phyloP scores from a whole-genome alignment of 805 yeast genomes.

The Diddensiella caesifluorescens region DNA sequence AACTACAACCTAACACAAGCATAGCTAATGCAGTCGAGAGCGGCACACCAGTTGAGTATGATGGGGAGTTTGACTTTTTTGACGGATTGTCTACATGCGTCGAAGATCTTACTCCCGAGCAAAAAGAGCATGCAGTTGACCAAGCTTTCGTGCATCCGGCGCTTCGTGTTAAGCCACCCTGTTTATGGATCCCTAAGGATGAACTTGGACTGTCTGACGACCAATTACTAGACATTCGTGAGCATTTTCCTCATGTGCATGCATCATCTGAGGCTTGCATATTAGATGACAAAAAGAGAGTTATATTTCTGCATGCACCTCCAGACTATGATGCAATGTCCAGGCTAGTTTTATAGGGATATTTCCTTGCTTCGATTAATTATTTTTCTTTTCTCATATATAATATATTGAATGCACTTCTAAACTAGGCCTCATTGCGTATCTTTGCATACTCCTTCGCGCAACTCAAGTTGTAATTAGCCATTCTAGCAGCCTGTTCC shows the following conservation, averaged over 20 bases:
- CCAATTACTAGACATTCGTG: constrained; percentile 29
- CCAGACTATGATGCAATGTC: constrained; percentile 26
- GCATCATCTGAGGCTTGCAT: constrained; percentile 29
- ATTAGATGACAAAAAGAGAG: constrained; percentile 21
- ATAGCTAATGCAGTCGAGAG: not conserved
- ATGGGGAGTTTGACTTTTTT: constrained; percentile 11
- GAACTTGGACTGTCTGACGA: constrained; percentile 34
- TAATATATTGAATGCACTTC: constrained; percentile 1
- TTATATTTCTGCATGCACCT: constrained; percentile 24
- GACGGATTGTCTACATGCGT: constrained; percentile 28
- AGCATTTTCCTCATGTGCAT: constrained; percentile 22
- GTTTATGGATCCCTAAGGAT: constrained; percentile 44
- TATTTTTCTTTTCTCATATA: not conserved
- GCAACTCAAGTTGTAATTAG: constrained; percentile 22
- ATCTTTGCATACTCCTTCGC: constrained; percentile 20
- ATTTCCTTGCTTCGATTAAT: not conserved
- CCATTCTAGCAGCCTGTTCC: constrained; percentile 26
- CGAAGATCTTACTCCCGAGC: constrained; percentile 21
- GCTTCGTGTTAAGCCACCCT: constrained; percentile 27
- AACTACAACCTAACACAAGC: not conserved
- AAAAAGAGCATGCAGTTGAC: constrained; percentile 24
- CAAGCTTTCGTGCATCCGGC: constrained; percentile 33
- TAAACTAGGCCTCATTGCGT: constrained; percentile 9
- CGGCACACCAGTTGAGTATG: not conserved
- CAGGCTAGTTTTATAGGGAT: constrained; percentile 19